These are phyloP conservation scores for Kuraishia hungarica DNA, from an alignment of 805 yeast genomes.

Conservation along the genomic window DNA sequence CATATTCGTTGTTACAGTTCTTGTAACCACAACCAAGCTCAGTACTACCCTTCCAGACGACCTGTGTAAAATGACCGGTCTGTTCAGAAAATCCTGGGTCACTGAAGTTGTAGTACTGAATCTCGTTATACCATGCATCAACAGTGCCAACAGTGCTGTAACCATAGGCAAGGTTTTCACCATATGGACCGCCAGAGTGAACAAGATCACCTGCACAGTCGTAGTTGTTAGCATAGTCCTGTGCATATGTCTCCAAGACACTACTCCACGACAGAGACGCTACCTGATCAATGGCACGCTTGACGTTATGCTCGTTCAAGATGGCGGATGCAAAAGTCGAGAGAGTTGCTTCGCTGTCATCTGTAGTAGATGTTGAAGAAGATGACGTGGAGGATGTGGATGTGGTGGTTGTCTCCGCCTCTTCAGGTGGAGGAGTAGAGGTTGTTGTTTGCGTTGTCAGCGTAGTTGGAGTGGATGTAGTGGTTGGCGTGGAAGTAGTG, in stretches of 20 bases:
- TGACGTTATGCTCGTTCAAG: slow-evolving; percentile 51
- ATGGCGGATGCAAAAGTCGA: slow-evolving; percentile 22
- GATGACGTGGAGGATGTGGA: slow-evolving; percentile 10
- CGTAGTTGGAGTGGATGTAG: slow-evolving; percentile 4
- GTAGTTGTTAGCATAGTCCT: slow-evolving; percentile 42
- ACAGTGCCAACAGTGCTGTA: slow-evolving; percentile 45
- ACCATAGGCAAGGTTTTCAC: slow-evolving; percentile 75
- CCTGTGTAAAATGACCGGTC: slow-evolving; percentile 71
- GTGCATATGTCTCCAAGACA: slow-evolving; percentile 47
- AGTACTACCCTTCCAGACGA: slow-evolving; percentile 57
- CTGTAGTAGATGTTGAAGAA: slow-evolving; percentile 10
- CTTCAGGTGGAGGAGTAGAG: slow-evolving; percentile 7
- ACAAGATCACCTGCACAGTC: slow-evolving; percentile 52
- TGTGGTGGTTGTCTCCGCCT: slow-evolving; percentile 11
- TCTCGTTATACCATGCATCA: slow-evolving; percentile 72
- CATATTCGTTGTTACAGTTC: slow-evolving; percentile 33
- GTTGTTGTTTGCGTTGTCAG: slow-evolving; percentile 2
- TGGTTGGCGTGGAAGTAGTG: slow-evolving; percentile 6
- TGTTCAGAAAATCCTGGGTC: slow-evolving; percentile 41
- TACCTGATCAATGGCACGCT: slow-evolving; percentile 49
- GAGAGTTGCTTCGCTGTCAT: slow-evolving; percentile 12
- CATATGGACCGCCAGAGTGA: slow-evolving; percentile 61
- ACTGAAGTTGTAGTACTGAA: slow-evolving; percentile 40
- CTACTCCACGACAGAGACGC: slow-evolving; percentile 48
- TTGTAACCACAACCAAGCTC: slow-evolving; percentile 61